phyloP scores from a whole-genome alignment of 257 asterid species.

The Handroanthus guayacan region DNA sequence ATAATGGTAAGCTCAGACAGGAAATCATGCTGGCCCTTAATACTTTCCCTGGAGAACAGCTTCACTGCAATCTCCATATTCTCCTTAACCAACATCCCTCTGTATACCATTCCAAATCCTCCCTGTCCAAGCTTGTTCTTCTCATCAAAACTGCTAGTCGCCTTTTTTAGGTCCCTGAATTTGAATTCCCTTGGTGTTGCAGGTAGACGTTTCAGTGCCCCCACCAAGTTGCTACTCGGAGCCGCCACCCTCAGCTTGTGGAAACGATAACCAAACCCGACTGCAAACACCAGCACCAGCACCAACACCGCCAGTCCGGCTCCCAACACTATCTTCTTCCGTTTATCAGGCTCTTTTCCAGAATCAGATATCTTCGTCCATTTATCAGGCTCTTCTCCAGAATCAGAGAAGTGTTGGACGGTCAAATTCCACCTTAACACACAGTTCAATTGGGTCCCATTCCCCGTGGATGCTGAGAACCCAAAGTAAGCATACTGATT shows the following conservation, averaged over 20 bases:
- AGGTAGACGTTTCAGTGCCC: slow-evolving; percentile 55
- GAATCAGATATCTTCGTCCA: slow-evolving; percentile 40
- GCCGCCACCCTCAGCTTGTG: slow-evolving; percentile 28
- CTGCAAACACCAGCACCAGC: slow-evolving; percentile 38
- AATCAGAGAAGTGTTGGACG: slow-evolving; percentile 43
- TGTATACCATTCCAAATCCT: slow-evolving; percentile 62
- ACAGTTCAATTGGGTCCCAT: neutral
- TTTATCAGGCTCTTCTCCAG: too few species aligned
- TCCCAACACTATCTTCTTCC: slow-evolving; percentile 40
- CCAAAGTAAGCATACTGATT: slow-evolving; percentile 43
- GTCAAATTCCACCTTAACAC: slow-evolving; percentile 63
- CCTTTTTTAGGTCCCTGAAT: slow-evolving; percentile 49
- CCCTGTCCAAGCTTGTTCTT: slow-evolving; percentile 63
- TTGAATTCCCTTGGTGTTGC: slow-evolving; percentile 56
- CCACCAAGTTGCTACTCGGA: slow-evolving; percentile 38
- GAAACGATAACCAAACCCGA: slow-evolving; percentile 35
- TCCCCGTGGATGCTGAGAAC: slow-evolving; percentile 30
- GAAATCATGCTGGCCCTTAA: slow-evolving; percentile 59
- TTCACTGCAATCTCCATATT: slow-evolving; percentile 59
- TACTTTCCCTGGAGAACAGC: slow-evolving; percentile 56
- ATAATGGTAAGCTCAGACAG: slow-evolving; percentile 62
- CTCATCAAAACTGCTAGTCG: slow-evolving; percentile 52
- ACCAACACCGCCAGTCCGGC: slow-evolving; percentile 40
- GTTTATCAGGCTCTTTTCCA: neutral
- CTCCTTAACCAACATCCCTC: slow-evolving; percentile 47